Evolutionary conservation across 1,284 basidiomycete species (phyloP), one percentile per base, ranked within the genome.

Genomic region (Blastosporella zonata): DNA sequence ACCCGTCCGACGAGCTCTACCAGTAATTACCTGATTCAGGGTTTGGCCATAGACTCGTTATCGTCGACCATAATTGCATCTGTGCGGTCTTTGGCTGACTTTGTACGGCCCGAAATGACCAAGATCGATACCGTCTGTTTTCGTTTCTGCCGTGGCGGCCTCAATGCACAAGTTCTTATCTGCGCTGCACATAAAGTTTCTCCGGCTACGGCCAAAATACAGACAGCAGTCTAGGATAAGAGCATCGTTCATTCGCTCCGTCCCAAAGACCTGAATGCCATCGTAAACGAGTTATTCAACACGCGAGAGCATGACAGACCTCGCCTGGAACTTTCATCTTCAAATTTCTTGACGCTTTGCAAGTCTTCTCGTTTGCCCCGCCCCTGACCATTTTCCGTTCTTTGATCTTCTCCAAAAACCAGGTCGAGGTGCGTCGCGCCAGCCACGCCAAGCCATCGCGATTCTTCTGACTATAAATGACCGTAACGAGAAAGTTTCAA

Each of bases 201-300:
- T 67, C 37, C 67, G 62, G 47, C 54, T 62, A 37, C 61, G 67
- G 20, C 56, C 54, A 59, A 83, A 87, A 62, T 79, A 85, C 54
- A 73, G 65, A 58, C 81, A 85, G 57, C 87, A 90, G 61, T 89
- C 87, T 36, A 85, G 65, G 56, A 90, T 88, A 23, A 82, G 65
- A 41, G 73, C 71, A 59, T 90, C 87, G 57, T 87, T 88, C 45
- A 59, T 63, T 55, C 73, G 69, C 49, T 73, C 72, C 36, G 47
- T 46, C 34, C 46, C 54, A 41, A 54, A 55, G 17, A 54, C 52
- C 60, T 61, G 28, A 2, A 27, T 38, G 13, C 27, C 21, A 17
- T 43, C 35, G 31, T 17, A 13, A 18, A 9, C 35, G 22, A 1
- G 20, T 31, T 21, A 23, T 22, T 38, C 15, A 43, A 21, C 7